Evolutionary conservation across 306 rosid genomes (phyloP), one percentile per base, ranked within the genome.

Genomic region (Malus asiatica): DNA sequence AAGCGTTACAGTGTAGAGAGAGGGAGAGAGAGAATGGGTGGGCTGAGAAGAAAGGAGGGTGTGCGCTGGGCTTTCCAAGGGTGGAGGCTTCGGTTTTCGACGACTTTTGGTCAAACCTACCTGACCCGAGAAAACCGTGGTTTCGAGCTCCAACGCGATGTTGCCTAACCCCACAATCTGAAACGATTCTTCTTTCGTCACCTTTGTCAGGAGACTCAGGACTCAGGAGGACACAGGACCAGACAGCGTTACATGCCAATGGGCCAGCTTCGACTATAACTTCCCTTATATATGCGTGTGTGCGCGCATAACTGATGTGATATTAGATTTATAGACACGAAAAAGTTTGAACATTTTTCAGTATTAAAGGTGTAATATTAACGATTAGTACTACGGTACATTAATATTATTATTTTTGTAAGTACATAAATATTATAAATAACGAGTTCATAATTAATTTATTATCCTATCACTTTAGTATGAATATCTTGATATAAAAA

Each of bases 41-140:
- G 25, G 38, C 35, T 42, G 9, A 55, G 35, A 32, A 53, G 16
- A 20, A 1, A 20, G 48, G 48, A 53, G 14, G 65, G 14, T 51
- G 25, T 65, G 72, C 12, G 64, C 67, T 79, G 76, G 70, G 84
- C 75, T 74, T 81, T 88, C 84, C 93, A 42, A 83, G 83, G 78
- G 42, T 1, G 2, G 76, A 15, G 8, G 18, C 83, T 83, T 91
- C 73, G 91, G 88, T 85, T 86, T 86, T 84, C 84, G 78, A 81
- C 85, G 82, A 53, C 45, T 68, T 18, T 55, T 30, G 85, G 98
- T 93, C 98, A 93, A 93, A 85, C 83, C 82, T 86, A 70, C 92
- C 77, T 71, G 86, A 80, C 92, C 97, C 98, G 91, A 93, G 96
- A 93, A 89, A 89, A 88, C 91, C 91, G 91, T 93, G 93, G 90